These are phyloP conservation scores for Phaeotremella skinneri DNA, from an alignment of 768 basidiomycete species.

Conservation along the genomic window DNA sequence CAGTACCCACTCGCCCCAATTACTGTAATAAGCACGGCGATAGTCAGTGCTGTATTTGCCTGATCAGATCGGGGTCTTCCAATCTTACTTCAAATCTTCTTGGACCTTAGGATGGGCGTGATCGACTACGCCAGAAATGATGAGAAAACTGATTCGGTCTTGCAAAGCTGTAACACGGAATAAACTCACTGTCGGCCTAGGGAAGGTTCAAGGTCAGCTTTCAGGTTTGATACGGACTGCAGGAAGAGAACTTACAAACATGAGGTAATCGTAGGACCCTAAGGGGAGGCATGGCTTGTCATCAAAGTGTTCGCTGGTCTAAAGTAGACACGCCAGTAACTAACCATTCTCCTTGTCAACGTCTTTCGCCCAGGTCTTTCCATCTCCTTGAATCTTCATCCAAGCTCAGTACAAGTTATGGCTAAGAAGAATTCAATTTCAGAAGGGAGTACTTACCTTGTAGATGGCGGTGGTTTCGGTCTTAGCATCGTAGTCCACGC, in stretches of 20 bases:
- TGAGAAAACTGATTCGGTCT: no score
- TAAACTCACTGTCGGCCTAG: conserved; percentile 28
- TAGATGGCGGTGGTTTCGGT: conserved; percentile 63
- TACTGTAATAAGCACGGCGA: conserved; percentile 13
- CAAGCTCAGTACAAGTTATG: conserved; percentile 18
- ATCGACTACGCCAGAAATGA: conserved; percentile 57
- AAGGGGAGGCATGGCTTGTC: no score
- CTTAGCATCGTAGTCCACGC: conserved; percentile 79
- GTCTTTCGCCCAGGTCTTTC: conserved; percentile 73
- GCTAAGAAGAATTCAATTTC: no score
- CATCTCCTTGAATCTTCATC: conserved; percentile 61
- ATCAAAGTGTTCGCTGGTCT: background rate
- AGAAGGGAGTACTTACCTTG: conserved; percentile 35
- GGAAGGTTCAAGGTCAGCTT: conserved; percentile 6
- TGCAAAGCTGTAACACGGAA: background rate
- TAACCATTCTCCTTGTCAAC: conserved; percentile 85
- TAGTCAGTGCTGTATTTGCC: background rate
- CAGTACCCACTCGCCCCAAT: conserved; percentile 78
- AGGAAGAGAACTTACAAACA: conserved; percentile 42
- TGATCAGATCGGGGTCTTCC: background rate
- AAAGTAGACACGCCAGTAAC: conserved; percentile 47
- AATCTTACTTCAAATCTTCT: conserved; percentile 59
- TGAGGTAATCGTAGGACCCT: conserved; percentile 49
- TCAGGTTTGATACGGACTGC: background rate
- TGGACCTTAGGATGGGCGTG: conserved; percentile 77